A percentile compares a stretch with the other conserved stretches of the same genome.
Conservation (phyloP, 768 basidiomycete species). For the Serpula lacrymans region DNA sequence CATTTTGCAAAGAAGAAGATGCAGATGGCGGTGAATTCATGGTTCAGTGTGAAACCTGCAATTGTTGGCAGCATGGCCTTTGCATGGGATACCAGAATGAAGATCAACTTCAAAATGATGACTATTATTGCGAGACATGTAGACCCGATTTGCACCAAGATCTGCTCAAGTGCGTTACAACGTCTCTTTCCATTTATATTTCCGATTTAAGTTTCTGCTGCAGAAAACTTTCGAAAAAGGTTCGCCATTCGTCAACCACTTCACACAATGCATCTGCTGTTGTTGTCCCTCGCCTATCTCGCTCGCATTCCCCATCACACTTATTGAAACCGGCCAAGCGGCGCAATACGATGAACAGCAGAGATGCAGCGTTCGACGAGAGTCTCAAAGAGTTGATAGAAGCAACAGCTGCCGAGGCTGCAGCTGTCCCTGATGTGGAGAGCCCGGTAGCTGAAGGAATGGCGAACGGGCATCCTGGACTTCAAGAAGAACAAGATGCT, state of each 20-base stretch:
- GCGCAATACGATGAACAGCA: conserved; percentile 95
- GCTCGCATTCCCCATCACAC: conserved; percentile 67
- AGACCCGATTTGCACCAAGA: conserved; percentile 82
- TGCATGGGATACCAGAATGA: conserved; percentile 92
- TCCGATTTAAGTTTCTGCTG: conserved; percentile 8
- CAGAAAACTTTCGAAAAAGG: conserved; percentile 62
- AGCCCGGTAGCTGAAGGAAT: conserved; percentile 33
- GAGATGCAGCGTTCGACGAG: conserved; percentile 92
- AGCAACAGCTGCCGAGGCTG: conserved; percentile 69
- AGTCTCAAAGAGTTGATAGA: conserved; percentile 76
- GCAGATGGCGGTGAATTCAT: conserved; percentile 90
- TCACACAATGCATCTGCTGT: conserved; percentile 51
- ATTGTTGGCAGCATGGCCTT: conserved; percentile 96
- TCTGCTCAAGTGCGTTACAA: conserved; percentile 75
- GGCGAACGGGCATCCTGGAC: conserved; percentile 36
- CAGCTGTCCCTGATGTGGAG: conserved; percentile 44
- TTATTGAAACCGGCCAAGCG: conserved; percentile 75
- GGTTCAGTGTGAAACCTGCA: conserved; percentile 96
- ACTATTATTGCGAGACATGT: conserved; percentile 95
- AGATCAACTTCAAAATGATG: conserved; percentile 65
- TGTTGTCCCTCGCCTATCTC: conserved; percentile 59
- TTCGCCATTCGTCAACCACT: conserved; percentile 61
- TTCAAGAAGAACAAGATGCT: conserved; percentile 47
- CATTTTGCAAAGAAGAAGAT: conserved; percentile 56
- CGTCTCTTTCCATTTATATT: conserved; percentile 8